These are phyloP conservation scores for Metroxylon sagu DNA, from an alignment of 176 grass and related monocot species.

Conservation along the genomic window DNA sequence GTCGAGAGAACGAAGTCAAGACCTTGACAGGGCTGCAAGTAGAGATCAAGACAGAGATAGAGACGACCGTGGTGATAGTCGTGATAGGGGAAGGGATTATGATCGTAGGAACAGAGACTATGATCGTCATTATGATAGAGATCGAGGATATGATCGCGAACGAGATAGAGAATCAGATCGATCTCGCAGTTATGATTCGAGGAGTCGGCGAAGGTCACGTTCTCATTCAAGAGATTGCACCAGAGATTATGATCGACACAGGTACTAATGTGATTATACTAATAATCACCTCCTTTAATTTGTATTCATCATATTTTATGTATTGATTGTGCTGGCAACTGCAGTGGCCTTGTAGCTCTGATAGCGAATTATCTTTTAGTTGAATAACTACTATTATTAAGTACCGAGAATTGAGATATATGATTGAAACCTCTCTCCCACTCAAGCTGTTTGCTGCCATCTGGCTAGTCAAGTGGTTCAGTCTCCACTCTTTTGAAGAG, in stretches of 20 bases:
- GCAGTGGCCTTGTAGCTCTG: too few species aligned
- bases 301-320: too few species aligned
- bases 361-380: too few species aligned
- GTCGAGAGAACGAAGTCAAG: constrained; percentile 68
- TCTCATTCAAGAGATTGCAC: constrained; percentile 52
- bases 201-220: constrained; percentile 51
- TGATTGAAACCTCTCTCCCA: too few species aligned
- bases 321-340: too few species aligned
- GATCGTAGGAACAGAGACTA: constrained; percentile 43
- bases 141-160: constrained; percentile 42
- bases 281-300: too few species aligned
- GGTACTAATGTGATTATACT: constrained; percentile 23
- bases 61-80: constrained; percentile 50
- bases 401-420: too few species aligned
- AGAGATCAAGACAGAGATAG: constrained; percentile 39
- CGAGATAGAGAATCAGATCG: constrained; percentile 50
- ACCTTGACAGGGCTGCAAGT: constrained; percentile 51
- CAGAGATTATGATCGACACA: constrained; percentile 52
- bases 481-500: too few species aligned
- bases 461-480: too few species aligned
- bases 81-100: constrained; percentile 65
- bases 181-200: constrained; percentile 64
- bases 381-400: too few species aligned
- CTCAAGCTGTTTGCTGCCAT: too few species aligned
- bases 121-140: constrained; percentile 64